These are phyloP conservation scores for Chlamydomonas eustigma DNA, from an alignment of 139 green algal species.

Conservation along the genomic window DNA sequence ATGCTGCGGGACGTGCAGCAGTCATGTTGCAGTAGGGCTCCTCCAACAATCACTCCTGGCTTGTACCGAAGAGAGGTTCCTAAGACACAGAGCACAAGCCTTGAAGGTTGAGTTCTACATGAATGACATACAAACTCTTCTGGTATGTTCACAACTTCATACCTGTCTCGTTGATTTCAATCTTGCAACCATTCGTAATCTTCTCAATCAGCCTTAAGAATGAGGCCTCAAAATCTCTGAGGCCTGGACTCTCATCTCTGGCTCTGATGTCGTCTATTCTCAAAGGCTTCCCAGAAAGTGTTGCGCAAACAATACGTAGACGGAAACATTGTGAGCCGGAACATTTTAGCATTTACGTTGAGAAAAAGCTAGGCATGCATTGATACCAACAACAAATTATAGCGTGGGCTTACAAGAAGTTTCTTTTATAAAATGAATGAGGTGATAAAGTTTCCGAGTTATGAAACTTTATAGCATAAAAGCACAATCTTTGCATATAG, in stretches of 20 bases:
- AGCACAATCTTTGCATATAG: too few species aligned
- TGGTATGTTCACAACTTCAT: too few species aligned
- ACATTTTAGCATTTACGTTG: conserved; percentile 75
- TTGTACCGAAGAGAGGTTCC: conserved; percentile 85
- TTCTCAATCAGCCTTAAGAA: conserved; percentile 96
- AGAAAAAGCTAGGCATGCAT: neutral
- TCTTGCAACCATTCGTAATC: conserved; percentile 85
- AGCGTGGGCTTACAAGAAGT: too few species aligned
- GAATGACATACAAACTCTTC: neutral
- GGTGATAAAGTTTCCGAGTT: too few species aligned
- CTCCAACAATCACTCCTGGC: conserved; percentile 79
- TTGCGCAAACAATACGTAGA: conserved; percentile 78
- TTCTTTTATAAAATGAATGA: too few species aligned
- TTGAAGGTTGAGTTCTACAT: neutral
- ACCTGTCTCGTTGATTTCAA: conserved; percentile 98
- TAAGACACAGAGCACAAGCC: conserved; percentile 22
- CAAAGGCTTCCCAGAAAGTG: conserved; percentile 69
- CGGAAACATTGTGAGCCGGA: conserved; percentile 72
- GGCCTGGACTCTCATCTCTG: conserved; percentile 68
- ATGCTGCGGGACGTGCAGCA: conserved; percentile 78
- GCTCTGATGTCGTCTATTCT: conserved; percentile 89
- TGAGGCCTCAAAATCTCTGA: conserved; percentile 83
- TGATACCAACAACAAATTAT: too few species aligned
- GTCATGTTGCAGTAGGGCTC: conserved; percentile 75
- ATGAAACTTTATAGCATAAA: too few species aligned